Evolutionary conservation across 1,284 basidiomycete genomes (phyloP).

Genomic region (Ganoderma boninense): DNA sequence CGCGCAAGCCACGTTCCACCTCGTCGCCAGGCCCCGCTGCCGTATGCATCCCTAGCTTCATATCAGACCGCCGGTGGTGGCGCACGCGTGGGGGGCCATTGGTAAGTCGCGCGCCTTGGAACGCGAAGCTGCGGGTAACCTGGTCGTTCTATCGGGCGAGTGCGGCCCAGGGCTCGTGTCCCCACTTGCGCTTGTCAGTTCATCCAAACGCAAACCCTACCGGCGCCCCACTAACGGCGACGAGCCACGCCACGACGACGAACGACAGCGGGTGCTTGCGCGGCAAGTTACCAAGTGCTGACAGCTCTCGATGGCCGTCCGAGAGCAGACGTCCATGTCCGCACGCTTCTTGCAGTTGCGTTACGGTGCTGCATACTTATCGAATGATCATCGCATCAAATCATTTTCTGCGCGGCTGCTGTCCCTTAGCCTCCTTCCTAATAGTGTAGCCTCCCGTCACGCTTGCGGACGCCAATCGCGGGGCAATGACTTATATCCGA

Average conservation of each 20-base stretch:
- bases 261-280: background rate
- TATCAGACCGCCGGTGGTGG: background rate
- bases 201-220: conserved; percentile 29
- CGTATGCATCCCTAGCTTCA: background rate
- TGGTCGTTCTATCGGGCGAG: conserved; percentile 21
- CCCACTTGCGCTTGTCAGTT: conserved; percentile 14
- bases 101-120: conserved; percentile 10
- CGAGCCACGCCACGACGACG: background rate
- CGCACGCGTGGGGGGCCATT: background rate
- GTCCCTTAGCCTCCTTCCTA: conserved; percentile 28
- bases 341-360: conserved; percentile 12
- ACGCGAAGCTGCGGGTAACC: conserved; percentile 10
- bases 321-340: conserved; percentile 17
- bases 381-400: conserved; percentile 29
- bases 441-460: conserved; percentile 1
- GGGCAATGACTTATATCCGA: conserved; percentile 34
- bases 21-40: conserved; percentile 2
- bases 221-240: conserved; percentile 30
- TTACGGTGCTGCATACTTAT: background rate
- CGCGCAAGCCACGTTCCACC: conserved; percentile 3
- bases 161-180: conserved; percentile 21
- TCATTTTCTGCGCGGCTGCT: conserved; percentile 18
- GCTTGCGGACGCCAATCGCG: conserved; percentile 22
- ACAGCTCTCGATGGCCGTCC: background rate
- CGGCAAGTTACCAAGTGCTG: no score